Evolutionary conservation across 768 basidiomycete genomes (phyloP), one percentile per base, ranked within the genome.

Genomic region (Gautieria morchelliformis): DNA sequence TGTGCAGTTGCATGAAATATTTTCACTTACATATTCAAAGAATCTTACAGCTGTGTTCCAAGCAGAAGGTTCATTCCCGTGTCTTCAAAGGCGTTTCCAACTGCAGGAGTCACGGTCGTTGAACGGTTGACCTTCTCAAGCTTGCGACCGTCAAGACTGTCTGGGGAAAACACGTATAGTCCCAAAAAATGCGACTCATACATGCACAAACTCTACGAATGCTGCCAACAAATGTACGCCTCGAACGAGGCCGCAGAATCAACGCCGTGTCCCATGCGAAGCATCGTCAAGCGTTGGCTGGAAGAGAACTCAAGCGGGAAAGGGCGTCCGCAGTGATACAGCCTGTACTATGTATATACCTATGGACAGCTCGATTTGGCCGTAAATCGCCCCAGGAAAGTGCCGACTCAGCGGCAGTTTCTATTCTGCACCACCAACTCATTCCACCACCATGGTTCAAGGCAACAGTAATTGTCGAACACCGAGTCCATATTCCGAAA

Each of bases 111-210:
- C 8, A 44, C 11, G 3, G 4, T 10, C 42, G n/a, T n/a, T n/a
- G n/a, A n/a, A n/a, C n/a, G n/a, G 8, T 44, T 5, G 2, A 7
- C 8, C 17, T 19, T n/a, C 14, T 9, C n/a, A 32, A 88, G 86
- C 86, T 0, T 88, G 86, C 63, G 67, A 72, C 20, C 70, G 88
- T 3, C 86, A 87, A 45, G 56, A 70, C 1, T 89, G 87, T 64
- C 71, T 88, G 32, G 75, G 74, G 53, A 81, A 76, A 77, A 87
- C 66, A 84, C 81, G 0, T 87, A 85, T 63, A 63, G 61, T 2
- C 85, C 83, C 0, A 84, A 85, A 19, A 81, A 76, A 60, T 89
- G 87, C 63, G 71, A 82, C 44, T 63, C 69, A 9, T 65, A 75
- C 11, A 63, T 87, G 20, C 70, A 76, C 52, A 72, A 69, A 22